These are phyloP conservation scores for Solanum infundibuliforme DNA, from an alignment of 257 asterid species.

Conservation along the genomic window DNA sequence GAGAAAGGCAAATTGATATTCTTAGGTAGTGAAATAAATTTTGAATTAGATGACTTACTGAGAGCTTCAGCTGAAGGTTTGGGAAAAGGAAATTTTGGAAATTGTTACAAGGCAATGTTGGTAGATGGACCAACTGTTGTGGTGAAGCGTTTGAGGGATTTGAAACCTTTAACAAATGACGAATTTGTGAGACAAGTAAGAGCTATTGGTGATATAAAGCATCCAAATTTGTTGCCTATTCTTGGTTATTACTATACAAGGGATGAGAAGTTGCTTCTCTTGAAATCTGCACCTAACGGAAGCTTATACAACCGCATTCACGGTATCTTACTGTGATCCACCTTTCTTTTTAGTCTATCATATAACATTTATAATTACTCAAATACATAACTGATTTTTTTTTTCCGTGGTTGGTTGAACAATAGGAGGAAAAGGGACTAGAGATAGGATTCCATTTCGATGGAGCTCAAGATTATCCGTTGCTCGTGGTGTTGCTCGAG, in stretches of 20 bases:
- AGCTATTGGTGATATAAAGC: constrained; percentile 39
- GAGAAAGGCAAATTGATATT: constrained; percentile 45
- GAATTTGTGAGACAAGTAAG: constrained; percentile 50
- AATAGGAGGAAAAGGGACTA: constrained; percentile 50
- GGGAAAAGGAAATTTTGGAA: constrained; percentile 65
- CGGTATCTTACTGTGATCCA: constrained; percentile 19
- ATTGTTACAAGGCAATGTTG: constrained; percentile 56
- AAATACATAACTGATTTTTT: background rate
- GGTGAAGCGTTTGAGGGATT: constrained; percentile 52
- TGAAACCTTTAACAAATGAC: constrained; percentile 51
- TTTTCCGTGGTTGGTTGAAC: background rate
- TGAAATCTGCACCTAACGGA: constrained; percentile 44
- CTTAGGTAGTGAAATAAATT: constrained; percentile 14
- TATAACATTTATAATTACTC: background rate
- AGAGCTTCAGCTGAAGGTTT: constrained; percentile 75
- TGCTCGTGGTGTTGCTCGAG: constrained; percentile 51
- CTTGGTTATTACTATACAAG: constrained; percentile 54
- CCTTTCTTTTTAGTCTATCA: background rate
- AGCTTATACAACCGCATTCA: constrained; percentile 47
- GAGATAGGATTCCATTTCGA: constrained; percentile 37
- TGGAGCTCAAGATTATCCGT: constrained; percentile 57
- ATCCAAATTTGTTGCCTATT: constrained; percentile 56
- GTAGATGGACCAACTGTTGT: constrained; percentile 45
- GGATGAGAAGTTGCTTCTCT: constrained; percentile 53
- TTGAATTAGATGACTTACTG: constrained; percentile 59